Percentiles rank a stretch among this genome's conserved stretches.
Conservation (phyloP, 345 rosid genomes). For the Litchi chinensis region DNA sequence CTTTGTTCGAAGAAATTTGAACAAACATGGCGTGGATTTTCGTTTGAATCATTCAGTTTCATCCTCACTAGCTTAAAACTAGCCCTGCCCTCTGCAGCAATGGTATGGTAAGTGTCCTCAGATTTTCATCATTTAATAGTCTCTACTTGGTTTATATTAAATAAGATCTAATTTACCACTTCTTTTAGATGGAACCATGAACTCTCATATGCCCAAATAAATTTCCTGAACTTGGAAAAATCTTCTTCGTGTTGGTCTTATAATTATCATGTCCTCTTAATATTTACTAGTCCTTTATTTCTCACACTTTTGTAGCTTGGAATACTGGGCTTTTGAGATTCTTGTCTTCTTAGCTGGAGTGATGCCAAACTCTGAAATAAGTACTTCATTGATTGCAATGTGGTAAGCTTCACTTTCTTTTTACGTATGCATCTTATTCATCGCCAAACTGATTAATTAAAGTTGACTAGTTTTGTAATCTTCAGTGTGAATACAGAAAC, state of each 20-base stretch:
- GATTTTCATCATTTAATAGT: background rate
- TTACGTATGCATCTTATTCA: no score
- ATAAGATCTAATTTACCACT: background rate
- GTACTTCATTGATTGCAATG: conserved; percentile 64
- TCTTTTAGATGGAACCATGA: no score
- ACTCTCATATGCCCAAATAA: no score
- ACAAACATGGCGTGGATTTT: conserved; percentile 66
- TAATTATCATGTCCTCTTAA: no score
- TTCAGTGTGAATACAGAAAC: conserved; percentile 62
- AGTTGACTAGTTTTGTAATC: background rate
- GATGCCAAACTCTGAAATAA: conserved; percentile 58
- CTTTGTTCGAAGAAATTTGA: conserved; percentile 38
- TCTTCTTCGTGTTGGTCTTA: background rate
- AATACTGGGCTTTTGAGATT: conserved; percentile 80
- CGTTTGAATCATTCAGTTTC: conserved; percentile 40
- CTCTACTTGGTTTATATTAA: no score
- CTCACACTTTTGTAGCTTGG: conserved; percentile 46
- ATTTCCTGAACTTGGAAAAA: no score
- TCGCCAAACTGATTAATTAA: no score
- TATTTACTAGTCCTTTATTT: background rate
- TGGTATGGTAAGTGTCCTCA: conserved; percentile 61
- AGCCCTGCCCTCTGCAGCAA: conserved; percentile 73
- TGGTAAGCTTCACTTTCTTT: background rate
- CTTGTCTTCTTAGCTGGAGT: conserved; percentile 75
- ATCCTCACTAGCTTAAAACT: conserved; percentile 41